These are phyloP conservation scores for Nitzschia inconspicua DNA, from an alignment of 108 stramenopile genomes.

Conservation along the genomic window DNA sequence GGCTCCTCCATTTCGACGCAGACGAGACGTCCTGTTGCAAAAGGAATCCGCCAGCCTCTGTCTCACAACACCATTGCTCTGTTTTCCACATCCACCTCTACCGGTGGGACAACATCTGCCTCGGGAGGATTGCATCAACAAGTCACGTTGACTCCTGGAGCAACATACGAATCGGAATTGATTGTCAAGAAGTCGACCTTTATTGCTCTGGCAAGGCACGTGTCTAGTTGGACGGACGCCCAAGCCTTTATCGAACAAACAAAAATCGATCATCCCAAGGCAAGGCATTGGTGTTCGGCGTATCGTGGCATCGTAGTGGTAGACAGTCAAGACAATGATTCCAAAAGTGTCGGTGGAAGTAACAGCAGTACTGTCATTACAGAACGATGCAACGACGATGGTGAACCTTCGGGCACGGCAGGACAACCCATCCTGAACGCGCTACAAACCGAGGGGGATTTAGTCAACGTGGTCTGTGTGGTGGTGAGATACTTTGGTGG, in stretches of 20 bases:
- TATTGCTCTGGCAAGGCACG: conserved; percentile 64
- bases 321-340: background rate
- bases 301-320: conserved; percentile 17
- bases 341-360: conserved; percentile 7
- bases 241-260: conserved; percentile 37
- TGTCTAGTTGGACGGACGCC: conserved; percentile 67
- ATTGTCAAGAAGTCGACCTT: conserved; percentile 79
- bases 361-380: conserved; percentile 23
- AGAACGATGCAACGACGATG: conserved; percentile 80
- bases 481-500: conserved; percentile 85
- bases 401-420: conserved; percentile 85
- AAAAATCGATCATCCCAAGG: conserved; percentile 71
- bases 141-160: too few relatives aligned
- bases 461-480: conserved; percentile 68
- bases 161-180: conserved; percentile 52
- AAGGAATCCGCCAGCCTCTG: too few relatives aligned
- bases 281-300: conserved; percentile 77
- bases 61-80: too few relatives aligned
- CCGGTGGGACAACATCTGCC: too few relatives aligned
- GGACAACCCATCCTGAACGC: conserved; percentile 61
- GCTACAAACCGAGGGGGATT: conserved; percentile 6
- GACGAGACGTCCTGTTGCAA: too few relatives aligned
- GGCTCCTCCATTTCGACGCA: too few relatives aligned
- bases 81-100: too few relatives aligned
- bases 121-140: too few relatives aligned